These are phyloP conservation scores for Bimuria novae-zelandiae DNA, from an alignment of 2,329 filamentous ascomycete species.

Conservation along the genomic window DNA sequence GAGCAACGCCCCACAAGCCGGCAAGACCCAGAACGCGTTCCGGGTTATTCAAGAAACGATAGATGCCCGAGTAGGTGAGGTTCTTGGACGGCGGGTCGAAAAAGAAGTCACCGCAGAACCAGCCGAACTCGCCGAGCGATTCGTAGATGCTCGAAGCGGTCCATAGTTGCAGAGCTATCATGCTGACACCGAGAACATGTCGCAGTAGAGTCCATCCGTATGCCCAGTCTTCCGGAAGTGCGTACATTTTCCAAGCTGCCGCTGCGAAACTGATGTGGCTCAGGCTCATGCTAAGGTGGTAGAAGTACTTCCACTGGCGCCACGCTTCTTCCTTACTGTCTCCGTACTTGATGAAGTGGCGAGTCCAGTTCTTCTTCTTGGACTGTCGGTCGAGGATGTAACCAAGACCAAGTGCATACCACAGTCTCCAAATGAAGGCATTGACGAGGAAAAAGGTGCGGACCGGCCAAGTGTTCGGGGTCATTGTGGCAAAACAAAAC, in stretches of 20 bases:
- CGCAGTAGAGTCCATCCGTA: conserved; percentile 84
- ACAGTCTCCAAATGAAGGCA: conserved; percentile 81
- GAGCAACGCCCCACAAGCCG: conserved; percentile 91
- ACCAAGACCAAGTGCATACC: conserved; percentile 89
- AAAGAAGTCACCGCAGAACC: conserved; percentile 99
- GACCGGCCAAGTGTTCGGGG: conserved; percentile 75
- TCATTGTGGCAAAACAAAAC: conserved; percentile 71
- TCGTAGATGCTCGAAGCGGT: conserved; percentile 92
- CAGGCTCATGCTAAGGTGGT: conserved; percentile 89
- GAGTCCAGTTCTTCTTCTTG: conserved; percentile 89
- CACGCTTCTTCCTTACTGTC: conserved; percentile 90
- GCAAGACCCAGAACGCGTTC: conserved; percentile 92
- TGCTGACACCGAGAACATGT: conserved; percentile 79
- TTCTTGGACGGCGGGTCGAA: conserved; percentile 82
- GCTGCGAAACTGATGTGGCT: conserved; percentile 88
- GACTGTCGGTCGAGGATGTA: conserved; percentile 85
- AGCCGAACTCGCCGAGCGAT: conserved; percentile 94
- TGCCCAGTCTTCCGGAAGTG: conserved; percentile 81
- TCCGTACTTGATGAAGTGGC: conserved; percentile 96
- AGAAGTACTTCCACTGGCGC: conserved; percentile 96
- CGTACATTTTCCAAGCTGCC: conserved; percentile 96
- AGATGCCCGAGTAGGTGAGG: conserved; percentile 94
- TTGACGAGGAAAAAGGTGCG: conserved; percentile 81
- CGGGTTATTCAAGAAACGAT: conserved; percentile 96
- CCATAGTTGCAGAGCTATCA: conserved; percentile 90